A percentile compares a stretch with the other conserved stretches of the same genome.
Evolutionary conservation across 1,284 basidiomycete genomes (phyloP).

Genomic region (Chalciporus piperatoides): DNA sequence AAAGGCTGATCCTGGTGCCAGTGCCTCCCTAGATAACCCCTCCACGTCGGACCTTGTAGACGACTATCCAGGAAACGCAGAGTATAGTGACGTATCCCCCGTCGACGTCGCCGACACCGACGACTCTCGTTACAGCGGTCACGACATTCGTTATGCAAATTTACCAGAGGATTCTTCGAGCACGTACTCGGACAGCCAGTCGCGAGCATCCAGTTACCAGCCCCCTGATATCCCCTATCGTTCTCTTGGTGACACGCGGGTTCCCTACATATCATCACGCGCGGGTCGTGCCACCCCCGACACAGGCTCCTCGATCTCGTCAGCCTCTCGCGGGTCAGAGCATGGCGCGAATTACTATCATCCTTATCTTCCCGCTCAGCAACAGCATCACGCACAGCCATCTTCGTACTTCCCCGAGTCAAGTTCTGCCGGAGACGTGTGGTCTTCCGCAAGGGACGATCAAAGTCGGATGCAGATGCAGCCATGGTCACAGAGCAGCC

Average conservation of each 20-base stretch:
- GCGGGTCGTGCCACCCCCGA: constrained; percentile 31
- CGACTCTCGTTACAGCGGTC: constrained; percentile 14
- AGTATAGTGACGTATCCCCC: constrained; percentile 33
- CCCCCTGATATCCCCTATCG: constrained; percentile 24
- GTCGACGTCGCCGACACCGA: constrained; percentile 27
- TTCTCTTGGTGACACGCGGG: constrained; percentile 28
- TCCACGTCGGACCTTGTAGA: constrained; percentile 24
- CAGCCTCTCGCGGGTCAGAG: constrained; percentile 29
- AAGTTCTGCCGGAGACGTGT: constrained; percentile 18
- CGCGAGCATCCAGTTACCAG: constrained; percentile 28
- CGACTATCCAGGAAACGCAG: constrained; percentile 22
- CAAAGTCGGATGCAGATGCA: constrained; percentile 20
- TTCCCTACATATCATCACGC: constrained; percentile 27
- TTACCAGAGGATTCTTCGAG: constrained; percentile 22
- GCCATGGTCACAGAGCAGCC: constrained; percentile 27
- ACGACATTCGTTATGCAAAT: constrained; percentile 27
- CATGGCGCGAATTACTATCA: constrained; percentile 26
- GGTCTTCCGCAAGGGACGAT: constrained; percentile 27
- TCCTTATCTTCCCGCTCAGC: constrained; percentile 25
- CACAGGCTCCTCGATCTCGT: constrained; percentile 18
- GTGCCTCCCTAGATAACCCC: constrained; percentile 20
- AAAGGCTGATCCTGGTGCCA: constrained; percentile 42
- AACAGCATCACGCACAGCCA: constrained; percentile 25
- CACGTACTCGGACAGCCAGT: constrained; percentile 17
- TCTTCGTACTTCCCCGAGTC: constrained; percentile 28